Percentiles rank a stretch among this genome's conserved stretches.
These are phyloP conservation scores for Kurtzmaniella fragi DNA, from an alignment of 805 yeast species.

Conservation along the genomic window DNA sequence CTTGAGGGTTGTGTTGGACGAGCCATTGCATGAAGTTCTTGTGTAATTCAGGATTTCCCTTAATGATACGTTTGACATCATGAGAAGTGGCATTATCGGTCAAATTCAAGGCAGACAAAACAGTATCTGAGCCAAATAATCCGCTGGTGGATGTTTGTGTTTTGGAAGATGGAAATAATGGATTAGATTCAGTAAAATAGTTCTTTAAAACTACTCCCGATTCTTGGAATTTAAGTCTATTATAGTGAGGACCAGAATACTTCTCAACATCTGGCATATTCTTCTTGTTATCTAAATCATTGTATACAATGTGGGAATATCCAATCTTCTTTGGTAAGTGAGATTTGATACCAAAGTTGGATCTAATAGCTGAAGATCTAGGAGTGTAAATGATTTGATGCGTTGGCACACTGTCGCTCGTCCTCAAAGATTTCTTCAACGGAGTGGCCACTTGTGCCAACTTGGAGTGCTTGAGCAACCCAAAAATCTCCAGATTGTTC, in stretches of 20 bases:
- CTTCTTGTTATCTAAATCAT: constrained; percentile 62
- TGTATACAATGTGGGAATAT: constrained; percentile 54
- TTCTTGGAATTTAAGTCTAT: constrained; percentile 64
- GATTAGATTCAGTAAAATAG: constrained; percentile 27
- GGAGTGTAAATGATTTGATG: constrained; percentile 73
- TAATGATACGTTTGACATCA: constrained; percentile 29
- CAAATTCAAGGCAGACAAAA: constrained; percentile 29
- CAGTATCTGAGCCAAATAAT: constrained; percentile 16
- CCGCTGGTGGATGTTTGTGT: constrained; percentile 13
- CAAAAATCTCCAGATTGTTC: constrained; percentile 28
- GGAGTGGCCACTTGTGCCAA: constrained; percentile 44
- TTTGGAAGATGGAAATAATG: constrained; percentile 35
- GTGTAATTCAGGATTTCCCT: constrained; percentile 43
- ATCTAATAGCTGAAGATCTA: constrained; percentile 55
- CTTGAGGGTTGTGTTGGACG: constrained; percentile 42
- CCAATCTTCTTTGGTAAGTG: constrained; percentile 61
- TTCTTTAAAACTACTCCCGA: constrained; percentile 47
- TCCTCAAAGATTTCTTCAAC: constrained; percentile 25
- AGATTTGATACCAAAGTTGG: constrained; percentile 74
- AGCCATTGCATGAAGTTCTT: constrained; percentile 53
- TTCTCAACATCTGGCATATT: constrained; percentile 70
- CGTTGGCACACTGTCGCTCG: constrained; percentile 43
- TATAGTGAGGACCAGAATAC: constrained; percentile 53
- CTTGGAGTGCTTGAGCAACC: constrained; percentile 35
- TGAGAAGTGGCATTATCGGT: constrained; percentile 18